Evolutionary conservation across 805 yeast genomes (phyloP).

Genomic region (Schwanniomyces vanrijiae): DNA sequence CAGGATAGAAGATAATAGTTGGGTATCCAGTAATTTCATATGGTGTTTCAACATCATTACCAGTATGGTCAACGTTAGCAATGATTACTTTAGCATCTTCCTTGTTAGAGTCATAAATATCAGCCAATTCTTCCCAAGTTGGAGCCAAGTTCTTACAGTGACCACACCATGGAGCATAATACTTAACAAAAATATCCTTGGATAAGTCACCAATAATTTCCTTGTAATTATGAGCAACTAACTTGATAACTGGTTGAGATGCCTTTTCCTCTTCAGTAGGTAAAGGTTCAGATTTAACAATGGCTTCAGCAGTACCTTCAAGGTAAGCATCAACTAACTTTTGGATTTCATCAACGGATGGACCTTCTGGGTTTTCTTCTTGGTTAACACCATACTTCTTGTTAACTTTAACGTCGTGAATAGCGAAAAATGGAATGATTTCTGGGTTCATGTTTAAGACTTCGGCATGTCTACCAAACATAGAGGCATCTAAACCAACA

Average conservation of each 20-base stretch:
- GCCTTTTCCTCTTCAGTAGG: conserved; percentile 76
- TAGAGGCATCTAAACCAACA: conserved; percentile 81
- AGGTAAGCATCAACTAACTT: conserved; percentile 63
- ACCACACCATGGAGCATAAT: conserved; percentile 98
- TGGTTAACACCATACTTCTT: conserved; percentile 80
- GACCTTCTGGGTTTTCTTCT: conserved; percentile 47
- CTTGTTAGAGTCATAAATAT: conserved; percentile 53
- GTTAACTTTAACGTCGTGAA: conserved; percentile 70
- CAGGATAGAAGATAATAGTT: conserved; percentile 88
- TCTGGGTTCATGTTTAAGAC: conserved; percentile 79
- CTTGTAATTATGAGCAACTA: conserved; percentile 84
- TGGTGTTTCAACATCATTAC: conserved; percentile 78
- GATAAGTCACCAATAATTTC: conserved; percentile 53
- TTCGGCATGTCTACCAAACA: conserved; percentile 84
- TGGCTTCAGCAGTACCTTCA: conserved; percentile 67
- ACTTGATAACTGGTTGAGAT: conserved; percentile 58
- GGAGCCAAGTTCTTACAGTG: conserved; percentile 94
- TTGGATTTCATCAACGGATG: conserved; percentile 47
- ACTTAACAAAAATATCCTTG: conserved; percentile 81
- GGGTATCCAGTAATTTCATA: conserved; percentile 83
- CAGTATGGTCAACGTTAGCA: conserved; percentile 88
- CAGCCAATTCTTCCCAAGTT: conserved; percentile 83
- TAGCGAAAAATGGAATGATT: conserved; percentile 82
- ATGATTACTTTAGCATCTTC: conserved; percentile 57
- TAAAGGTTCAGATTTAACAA: conserved; percentile 79